These are phyloP conservation scores for Jackrogersella multiformis DNA, from an alignment of 495 filamentous ascomycete genomes.

Conservation along the genomic window DNA sequence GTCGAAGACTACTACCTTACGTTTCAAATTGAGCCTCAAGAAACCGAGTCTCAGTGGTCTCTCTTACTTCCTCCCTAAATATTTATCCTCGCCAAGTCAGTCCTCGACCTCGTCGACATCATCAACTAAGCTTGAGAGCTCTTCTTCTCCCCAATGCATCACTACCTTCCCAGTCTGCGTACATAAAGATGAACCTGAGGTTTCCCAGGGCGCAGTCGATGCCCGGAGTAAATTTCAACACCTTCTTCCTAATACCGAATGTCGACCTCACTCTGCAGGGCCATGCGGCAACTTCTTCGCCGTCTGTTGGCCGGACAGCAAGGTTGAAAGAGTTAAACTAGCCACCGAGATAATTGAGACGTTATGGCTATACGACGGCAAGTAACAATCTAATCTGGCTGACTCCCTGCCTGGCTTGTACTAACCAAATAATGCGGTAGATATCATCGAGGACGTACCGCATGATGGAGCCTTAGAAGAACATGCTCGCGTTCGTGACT, in stretches of 20 bases:
- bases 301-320: constrained; percentile 2
- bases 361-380: constrained; percentile 3
- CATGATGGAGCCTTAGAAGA: constrained; percentile 3
- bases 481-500: constrained; percentile 3
- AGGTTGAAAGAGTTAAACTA: constrained; percentile 1
- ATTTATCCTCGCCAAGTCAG: neutral
- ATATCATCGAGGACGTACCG: constrained; percentile 7
- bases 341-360: constrained; percentile 9
- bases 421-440: neutral
- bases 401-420: neutral
- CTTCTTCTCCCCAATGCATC: constrained; percentile 1
- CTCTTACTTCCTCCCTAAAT: constrained; percentile 3
- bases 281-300: constrained; percentile 12
- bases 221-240: constrained; percentile 1
- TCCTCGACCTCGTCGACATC: neutral
- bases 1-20: constrained; percentile 10
- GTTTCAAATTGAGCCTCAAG: constrained; percentile 7
- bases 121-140: neutral
- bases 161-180: constrained; percentile 4
- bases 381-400: neutral
- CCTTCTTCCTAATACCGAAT: constrained; percentile 3
- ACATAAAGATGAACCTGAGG: neutral
- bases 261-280: constrained; percentile 6
- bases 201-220: neutral
- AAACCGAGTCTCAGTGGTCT: neutral